phyloP scores from a whole-genome alignment of 495 filamentous ascomycete genomes.

The Penicillium coffeae region DNA sequence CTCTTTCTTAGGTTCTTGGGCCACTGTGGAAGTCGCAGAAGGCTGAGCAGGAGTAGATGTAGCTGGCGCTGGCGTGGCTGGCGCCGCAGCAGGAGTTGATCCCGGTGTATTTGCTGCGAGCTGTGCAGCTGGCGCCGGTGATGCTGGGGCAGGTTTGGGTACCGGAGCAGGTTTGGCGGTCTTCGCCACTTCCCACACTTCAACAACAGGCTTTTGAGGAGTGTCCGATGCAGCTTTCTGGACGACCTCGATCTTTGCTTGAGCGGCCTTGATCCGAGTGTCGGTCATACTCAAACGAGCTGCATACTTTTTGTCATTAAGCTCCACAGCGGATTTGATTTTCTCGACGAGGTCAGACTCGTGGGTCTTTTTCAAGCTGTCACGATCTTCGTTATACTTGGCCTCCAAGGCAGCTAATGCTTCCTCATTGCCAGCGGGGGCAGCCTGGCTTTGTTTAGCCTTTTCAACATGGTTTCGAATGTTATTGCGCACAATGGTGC shows the following conservation, averaged over 20 bases:
- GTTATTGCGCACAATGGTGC: slow-evolving; percentile 63
- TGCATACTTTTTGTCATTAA: slow-evolving; percentile 57
- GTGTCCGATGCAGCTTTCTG: slow-evolving; percentile 78
- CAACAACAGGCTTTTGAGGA: slow-evolving; percentile 70
- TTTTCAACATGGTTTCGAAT: slow-evolving; percentile 55
- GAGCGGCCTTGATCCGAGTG: slow-evolving; percentile 56
- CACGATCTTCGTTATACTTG: slow-evolving; percentile 53
- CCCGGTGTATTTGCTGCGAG: not conserved
- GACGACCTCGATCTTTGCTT: slow-evolving; percentile 73
- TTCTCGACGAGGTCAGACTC: slow-evolving; percentile 38
- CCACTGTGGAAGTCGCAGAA: not conserved
- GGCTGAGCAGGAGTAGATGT: slow-evolving; percentile 15
- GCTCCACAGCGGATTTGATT: slow-evolving; percentile 41
- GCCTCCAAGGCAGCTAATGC: slow-evolving; percentile 35
- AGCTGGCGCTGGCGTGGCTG: slow-evolving; percentile 7
- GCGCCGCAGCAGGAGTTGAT: not conserved
- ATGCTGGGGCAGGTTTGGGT: slow-evolving; percentile 31
- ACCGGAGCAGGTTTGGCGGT: slow-evolving; percentile 53
- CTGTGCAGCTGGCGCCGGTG: slow-evolving; percentile 15
- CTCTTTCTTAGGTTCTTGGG: not conserved
- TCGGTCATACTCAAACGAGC: slow-evolving; percentile 79
- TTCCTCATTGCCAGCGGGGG: slow-evolving; percentile 21
- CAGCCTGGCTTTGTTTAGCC: slow-evolving; percentile 30
- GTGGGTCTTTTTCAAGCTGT: slow-evolving; percentile 60
- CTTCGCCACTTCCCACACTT: slow-evolving; percentile 82